Base-by-base conservation (phyloP, 768 basidiomycete species). In the Leccinum boreale region DNA sequence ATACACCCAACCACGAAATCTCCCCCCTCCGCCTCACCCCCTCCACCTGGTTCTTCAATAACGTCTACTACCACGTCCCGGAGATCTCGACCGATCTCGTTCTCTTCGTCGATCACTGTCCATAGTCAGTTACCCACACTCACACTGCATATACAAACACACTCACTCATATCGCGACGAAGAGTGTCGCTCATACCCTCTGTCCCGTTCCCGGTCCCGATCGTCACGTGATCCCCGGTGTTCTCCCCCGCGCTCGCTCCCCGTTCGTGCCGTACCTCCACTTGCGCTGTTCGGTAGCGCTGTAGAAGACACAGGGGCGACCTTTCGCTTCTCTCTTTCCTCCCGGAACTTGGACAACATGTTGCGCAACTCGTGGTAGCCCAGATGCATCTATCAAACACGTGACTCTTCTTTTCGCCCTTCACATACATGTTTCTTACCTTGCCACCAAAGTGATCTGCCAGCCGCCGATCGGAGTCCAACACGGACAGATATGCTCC, bases 381-480 rank as follows among this genome's bases (percentile, higher is more conserved):
- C 97, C 68, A 98, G 75, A 79, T 98, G 97, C 92, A 99, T 96
- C 97, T 98, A 72, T 70, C 66, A 65, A 58, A 64, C 62, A 60
- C 56, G 64, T 61, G 70, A 65, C 70, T 67, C 64, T 69, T 64
- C 64, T 59, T 70, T 65, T 65, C 59, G 45, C 48, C 61, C 64
- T 50, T 54, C 59, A 26, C 56, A 59, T 58, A 53, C 52, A 15
- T 74, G 89, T 73, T 67, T 92, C 96, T 80, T 67, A 92, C 96
- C 80, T 99, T 99, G 68, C 97, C 97, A 75, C 97, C 97, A 79
- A 99, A 99, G 75, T 99, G 97, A 79, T 99, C 97, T 52, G 97
- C 97, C 59, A 99, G 79, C 72, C 97, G 94, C 72, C 96, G 87
- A 79, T 99, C 97, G 57, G 96, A 98, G 76, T 99, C 97, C 50